Conservation (phyloP, 768 basidiomycete species). For the Rossbeevera mucosa region DNA sequence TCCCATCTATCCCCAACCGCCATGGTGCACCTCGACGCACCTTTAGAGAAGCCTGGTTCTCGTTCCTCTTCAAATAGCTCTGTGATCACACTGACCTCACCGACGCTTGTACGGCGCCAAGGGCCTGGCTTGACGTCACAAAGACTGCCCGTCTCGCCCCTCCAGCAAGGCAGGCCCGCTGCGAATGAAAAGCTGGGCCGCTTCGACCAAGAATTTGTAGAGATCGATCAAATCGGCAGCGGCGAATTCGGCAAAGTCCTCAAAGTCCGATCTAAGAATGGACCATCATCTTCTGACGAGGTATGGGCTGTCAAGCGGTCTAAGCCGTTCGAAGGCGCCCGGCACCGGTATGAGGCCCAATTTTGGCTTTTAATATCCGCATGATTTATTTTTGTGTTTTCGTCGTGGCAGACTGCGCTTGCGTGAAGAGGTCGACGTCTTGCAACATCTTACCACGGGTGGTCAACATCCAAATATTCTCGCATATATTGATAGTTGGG, state of each 20-base stretch:
- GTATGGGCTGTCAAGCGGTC: slow-evolving; percentile 92
- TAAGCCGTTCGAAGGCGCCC: slow-evolving; percentile 84
- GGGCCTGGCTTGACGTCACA: slow-evolving; percentile 24
- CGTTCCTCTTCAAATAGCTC: slow-evolving; percentile 56
- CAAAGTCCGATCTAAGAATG: slow-evolving; percentile 69
- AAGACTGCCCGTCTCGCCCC: slow-evolving; percentile 19
- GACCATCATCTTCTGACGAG: slow-evolving; percentile 36
- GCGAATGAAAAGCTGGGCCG: slow-evolving; percentile 53
- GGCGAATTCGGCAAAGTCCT: slow-evolving; percentile 94
- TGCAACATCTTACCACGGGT: slow-evolving; percentile 60
- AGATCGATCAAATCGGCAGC: slow-evolving; percentile 77
- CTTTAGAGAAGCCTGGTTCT: slow-evolving; percentile 49
- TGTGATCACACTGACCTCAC: slow-evolving; percentile 42
- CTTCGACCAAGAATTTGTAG: slow-evolving; percentile 78
- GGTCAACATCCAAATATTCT: slow-evolving; percentile 75
- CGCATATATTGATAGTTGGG: slow-evolving; percentile 92
- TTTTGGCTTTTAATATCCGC: slow-evolving; percentile 10
- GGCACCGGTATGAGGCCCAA: slow-evolving; percentile 67
- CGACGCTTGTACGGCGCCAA: slow-evolving; percentile 37
- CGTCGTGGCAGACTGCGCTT: slow-evolving; percentile 59
- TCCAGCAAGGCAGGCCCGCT: slow-evolving; percentile 28
- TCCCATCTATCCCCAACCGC: slow-evolving; percentile 46
- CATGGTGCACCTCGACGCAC: slow-evolving; percentile 33
- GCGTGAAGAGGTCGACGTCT: slow-evolving; percentile 90
- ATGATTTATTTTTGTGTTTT: slow-evolving; percentile 19